Conservation (phyloP, 2,329 filamentous ascomycete species). For the Endoconidiophora laricicola region DNA sequence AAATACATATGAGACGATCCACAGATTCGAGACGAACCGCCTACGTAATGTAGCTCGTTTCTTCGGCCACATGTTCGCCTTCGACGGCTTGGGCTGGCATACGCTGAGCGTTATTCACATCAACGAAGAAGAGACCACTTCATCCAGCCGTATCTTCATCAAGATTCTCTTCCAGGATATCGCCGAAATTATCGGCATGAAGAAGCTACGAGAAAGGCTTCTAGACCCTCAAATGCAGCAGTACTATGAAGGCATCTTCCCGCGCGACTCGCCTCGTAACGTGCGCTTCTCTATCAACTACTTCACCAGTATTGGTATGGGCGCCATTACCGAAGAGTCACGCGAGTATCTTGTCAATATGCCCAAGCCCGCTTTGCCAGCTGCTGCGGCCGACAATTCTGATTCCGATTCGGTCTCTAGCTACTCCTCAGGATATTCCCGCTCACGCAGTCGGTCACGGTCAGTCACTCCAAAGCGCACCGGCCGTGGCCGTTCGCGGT, state of each 20-base stretch:
- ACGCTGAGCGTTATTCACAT: slow-evolving; percentile 69
- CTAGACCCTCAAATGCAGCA: slow-evolving; percentile 63
- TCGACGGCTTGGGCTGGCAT: slow-evolving; percentile 86
- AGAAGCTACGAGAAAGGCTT: slow-evolving; percentile 59
- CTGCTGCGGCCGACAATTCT: slow-evolving; percentile 43
- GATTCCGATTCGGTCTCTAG: slow-evolving; percentile 60
- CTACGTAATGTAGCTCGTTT: slow-evolving; percentile 89
- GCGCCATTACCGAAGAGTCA: slow-evolving; percentile 86
- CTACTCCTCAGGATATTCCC: slow-evolving; percentile 48
- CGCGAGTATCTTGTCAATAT: slow-evolving; percentile 77
- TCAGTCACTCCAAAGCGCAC: slow-evolving; percentile 21
- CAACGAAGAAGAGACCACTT: slow-evolving; percentile 94
- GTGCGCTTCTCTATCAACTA: slow-evolving; percentile 98
- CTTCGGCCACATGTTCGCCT: slow-evolving; percentile 79
- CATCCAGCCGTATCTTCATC: slow-evolving; percentile 92
- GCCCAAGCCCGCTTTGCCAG: slow-evolving; percentile 65
- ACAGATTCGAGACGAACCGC: slow-evolving; percentile 90
- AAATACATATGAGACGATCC: slow-evolving; percentile 94
- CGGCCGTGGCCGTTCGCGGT: slow-evolving; percentile 14
- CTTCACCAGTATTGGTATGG: slow-evolving; percentile 96
- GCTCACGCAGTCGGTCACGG: slow-evolving; percentile 30
- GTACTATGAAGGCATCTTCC: slow-evolving; percentile 74
- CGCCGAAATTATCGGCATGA: slow-evolving; percentile 69
- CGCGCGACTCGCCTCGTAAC: slow-evolving; percentile 73
- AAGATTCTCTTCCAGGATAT: slow-evolving; percentile 95